Base-by-base conservation (phyloP, 495 filamentous ascomycete species). In the Xylaria grammica region DNA sequence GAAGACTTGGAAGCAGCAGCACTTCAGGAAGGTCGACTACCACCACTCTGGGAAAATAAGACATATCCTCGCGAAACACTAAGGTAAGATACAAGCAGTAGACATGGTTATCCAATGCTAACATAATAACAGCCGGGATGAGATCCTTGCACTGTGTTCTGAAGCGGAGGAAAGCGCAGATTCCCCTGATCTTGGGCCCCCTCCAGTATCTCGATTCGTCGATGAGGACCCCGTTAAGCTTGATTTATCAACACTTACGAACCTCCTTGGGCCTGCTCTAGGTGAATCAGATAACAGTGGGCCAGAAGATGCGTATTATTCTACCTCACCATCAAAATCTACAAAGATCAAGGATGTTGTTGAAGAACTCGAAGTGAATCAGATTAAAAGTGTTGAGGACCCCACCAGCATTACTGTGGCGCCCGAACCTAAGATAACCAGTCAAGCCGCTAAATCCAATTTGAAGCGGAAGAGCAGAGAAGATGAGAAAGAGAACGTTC, bases 41-140 rank as follows among this genome's bases (percentile, higher is more conserved):
- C 94, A 8, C 86, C 90, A 0, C 97, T 99, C 53, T 73, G 87
- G 54, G 95, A 99, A 76, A 89, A 91, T 71, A 95, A 93, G 75
- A 78, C 77, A 40, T 96, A 86, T 68, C 90, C 90, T 17, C 80
- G 92, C 60, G 80, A 79, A 61, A 94, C 91, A 3, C 76, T 95
- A 63, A 90, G 88, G 91, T 96, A 82, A 67, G 87, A 3, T 63
- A 1, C 27, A 2, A 9, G 17, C 9, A 17, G 15, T 22, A 34
- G 10, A 26, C 5, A 48, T 32, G 11, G 4, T 36, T 52, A 50
- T 5, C 26, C 26, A 3, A 27, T 63, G 27, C 75, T 81, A 63
- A 81, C 52, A 26, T 53, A 17, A 19, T 29, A 26, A n/a, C 64
- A 83, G 78, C 32, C 71, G 60, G 32, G 78, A 81, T 32, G 77